Percentiles rank a stretch among this genome's conserved stretches.
Evolutionary conservation across 805 yeast genomes (phyloP).

Genomic region (Candida loeiensis): DNA sequence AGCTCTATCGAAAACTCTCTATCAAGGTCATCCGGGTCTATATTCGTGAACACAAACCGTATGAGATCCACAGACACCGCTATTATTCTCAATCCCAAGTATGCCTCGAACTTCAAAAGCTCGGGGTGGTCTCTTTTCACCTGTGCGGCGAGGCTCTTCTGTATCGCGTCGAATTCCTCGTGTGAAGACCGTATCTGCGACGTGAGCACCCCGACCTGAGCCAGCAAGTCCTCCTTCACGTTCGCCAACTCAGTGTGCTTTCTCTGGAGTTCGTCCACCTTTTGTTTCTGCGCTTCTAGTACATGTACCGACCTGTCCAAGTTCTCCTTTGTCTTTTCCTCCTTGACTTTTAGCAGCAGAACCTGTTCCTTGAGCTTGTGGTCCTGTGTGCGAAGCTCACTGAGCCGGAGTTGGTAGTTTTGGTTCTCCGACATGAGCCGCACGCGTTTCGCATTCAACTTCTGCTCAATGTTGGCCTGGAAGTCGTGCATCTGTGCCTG

Average conservation of each 20-base stretch:
- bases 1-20: constrained; percentile 43
- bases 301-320: constrained; percentile 23
- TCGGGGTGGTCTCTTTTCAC: constrained; percentile 50
- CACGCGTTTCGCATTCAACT: constrained; percentile 30
- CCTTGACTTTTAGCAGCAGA: constrained; percentile 22
- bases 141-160: constrained; percentile 39
- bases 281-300: constrained; percentile 28
- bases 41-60: constrained; percentile 46
- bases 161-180: constrained; percentile 28
- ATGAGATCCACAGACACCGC: constrained; percentile 46
- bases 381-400: constrained; percentile 29
- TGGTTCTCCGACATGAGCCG: constrained; percentile 32
- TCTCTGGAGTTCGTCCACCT: constrained; percentile 31
- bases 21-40: constrained; percentile 42
- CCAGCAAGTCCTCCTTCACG: constrained; percentile 22
- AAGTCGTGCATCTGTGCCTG: constrained; percentile 37
- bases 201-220: constrained; percentile 31
- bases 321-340: constrained; percentile 25
- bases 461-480: constrained; percentile 33
- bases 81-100: constrained; percentile 54
- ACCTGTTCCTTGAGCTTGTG: constrained; percentile 29
- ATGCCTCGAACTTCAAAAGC: constrained; percentile 46
- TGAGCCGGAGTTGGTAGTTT: constrained; percentile 26
- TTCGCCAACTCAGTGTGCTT: constrained; percentile 33
- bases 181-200: constrained; percentile 26